Base-by-base conservation (phyloP, 495 filamentous ascomycete genomes). In the Neurospora hispaniola region DNA sequence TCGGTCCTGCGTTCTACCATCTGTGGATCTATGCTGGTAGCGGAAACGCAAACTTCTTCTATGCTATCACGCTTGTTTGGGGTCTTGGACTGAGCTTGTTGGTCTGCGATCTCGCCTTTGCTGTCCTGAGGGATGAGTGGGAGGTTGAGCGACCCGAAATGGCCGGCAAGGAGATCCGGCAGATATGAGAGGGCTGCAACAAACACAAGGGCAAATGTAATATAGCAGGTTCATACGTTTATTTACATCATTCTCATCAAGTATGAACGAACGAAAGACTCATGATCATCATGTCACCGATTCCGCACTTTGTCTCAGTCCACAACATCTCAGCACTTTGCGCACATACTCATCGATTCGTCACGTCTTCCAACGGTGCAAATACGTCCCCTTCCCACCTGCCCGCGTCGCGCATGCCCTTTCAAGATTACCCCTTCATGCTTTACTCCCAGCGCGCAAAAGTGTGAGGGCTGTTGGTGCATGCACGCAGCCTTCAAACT, bases 11-110 rank as follows among this genome's bases (percentile, higher is more conserved):
- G 0, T 99, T 99, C 82, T 97, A 98, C 78, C 89, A 99, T 80
- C 86, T 99, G 5, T 99, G 96, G 96, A 97, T 98, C 74, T 99
- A 99, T 78, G 96, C 96, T 23, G 96, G 96, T 46, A 96, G 93
- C 42, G 96, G 96, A 41, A 99, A 99, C 78, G 96, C 96, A 48
- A 99, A 99, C 80, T 99, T 99, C 84, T 99, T 98, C 83, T 99
- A 99, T 78, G 96, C 96, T 77, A 98, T 99, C 78, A 99, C 96
- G 5, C 86, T 99, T 0, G 96, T 98, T 18, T 99, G 96, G 96
- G 96, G 93, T 77, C 82, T 99, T 4, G 96, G 93, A 0, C 85
- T 94, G 46, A 94, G 93, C 1, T 78, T 98, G 40, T 77, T 90
- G 44, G 87, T 98, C 0, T 92, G 90, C 10, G 96, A 99, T 78